Conservation (phyloP, 306 rosid genomes). For the Rubus idaeus region DNA sequence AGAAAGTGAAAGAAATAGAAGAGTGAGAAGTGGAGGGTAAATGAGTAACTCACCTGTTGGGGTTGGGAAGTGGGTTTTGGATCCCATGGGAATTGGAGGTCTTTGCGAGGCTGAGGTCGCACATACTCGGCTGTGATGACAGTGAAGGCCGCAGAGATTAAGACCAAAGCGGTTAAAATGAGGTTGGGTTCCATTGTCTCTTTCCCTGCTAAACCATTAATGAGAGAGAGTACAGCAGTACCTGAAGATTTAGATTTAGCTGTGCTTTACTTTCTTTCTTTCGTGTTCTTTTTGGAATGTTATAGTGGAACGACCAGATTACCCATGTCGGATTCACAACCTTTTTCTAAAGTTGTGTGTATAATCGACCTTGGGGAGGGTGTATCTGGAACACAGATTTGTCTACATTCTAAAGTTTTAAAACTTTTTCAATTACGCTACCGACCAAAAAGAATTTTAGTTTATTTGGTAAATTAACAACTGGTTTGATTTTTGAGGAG, state of each 20-base stretch:
- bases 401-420: background rate
- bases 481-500: background rate
- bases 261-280: background rate
- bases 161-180: constrained; percentile 24
- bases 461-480: background rate
- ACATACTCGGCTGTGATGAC: constrained; percentile 46
- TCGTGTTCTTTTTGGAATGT: constrained; percentile 4
- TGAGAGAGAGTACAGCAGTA: background rate
- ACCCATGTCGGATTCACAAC: background rate
- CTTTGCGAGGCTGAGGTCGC: constrained; percentile 77
- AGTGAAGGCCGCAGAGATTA: constrained; percentile 28
- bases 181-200: constrained; percentile 41
- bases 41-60: constrained; percentile 54
- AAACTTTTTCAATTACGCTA: too few relatives aligned
- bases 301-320: background rate
- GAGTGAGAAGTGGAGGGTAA: background rate
- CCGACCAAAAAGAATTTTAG: background rate
- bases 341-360: background rate
- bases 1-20: constrained; percentile 13
- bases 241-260: background rate
- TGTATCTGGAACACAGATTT: background rate
- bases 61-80: constrained; percentile 51
- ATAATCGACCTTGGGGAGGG: background rate
- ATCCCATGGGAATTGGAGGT: constrained; percentile 59
- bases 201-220: background rate